phyloP scores from a whole-genome alignment of 2,329 filamentous ascomycete genomes.

The Monilinia vaccinii-corymbosi region DNA sequence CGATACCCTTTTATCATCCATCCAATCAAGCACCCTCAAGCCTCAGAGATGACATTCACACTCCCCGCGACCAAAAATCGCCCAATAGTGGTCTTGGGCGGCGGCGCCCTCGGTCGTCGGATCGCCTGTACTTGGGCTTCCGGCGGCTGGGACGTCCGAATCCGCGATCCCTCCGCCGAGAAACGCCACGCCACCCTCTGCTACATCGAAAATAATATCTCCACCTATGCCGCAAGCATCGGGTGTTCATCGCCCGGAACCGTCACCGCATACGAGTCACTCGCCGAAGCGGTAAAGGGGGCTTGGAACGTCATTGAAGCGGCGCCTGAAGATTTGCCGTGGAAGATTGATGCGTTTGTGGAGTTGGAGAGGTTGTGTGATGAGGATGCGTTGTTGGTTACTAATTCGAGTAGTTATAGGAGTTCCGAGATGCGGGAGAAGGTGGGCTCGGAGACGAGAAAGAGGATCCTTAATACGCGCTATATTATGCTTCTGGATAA shows the following conservation, averaged over 20 bases:
- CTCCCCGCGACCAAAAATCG: slow-evolving; percentile 19
- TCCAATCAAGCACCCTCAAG: neutral
- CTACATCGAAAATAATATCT: slow-evolving; percentile 33
- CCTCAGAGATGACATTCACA: slow-evolving; percentile 1
- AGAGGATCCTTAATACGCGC: slow-evolving; percentile 36
- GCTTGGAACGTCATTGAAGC: slow-evolving; percentile 34
- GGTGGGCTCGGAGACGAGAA: slow-evolving; percentile 28
- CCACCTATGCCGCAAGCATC: neutral
- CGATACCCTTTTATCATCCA: neutral
- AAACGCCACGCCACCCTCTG: slow-evolving; percentile 32
- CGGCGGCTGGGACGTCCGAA: slow-evolving; percentile 35
- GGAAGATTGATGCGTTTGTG: slow-evolving; percentile 34
- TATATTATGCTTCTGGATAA: slow-evolving; percentile 31
- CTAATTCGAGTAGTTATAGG: slow-evolving; percentile 39
- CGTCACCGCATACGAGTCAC: slow-evolving; percentile 8
- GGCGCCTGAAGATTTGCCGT: slow-evolving; percentile 34
- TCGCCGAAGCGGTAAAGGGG: slow-evolving; percentile 22
- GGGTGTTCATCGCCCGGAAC: neutral
- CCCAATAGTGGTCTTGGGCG: slow-evolving; percentile 34
- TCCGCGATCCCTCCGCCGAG: slow-evolving; percentile 35
- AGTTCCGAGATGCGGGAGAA: slow-evolving; percentile 35
- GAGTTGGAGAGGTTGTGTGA: slow-evolving; percentile 33
- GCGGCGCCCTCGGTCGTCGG: slow-evolving; percentile 36
- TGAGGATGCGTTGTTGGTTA: slow-evolving; percentile 34
- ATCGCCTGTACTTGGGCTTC: slow-evolving; percentile 35